A percentile compares a stretch with the other conserved stretches of the same genome.
Conservation (phyloP, 306 rosid species). For the Vigna unguiculata region DNA sequence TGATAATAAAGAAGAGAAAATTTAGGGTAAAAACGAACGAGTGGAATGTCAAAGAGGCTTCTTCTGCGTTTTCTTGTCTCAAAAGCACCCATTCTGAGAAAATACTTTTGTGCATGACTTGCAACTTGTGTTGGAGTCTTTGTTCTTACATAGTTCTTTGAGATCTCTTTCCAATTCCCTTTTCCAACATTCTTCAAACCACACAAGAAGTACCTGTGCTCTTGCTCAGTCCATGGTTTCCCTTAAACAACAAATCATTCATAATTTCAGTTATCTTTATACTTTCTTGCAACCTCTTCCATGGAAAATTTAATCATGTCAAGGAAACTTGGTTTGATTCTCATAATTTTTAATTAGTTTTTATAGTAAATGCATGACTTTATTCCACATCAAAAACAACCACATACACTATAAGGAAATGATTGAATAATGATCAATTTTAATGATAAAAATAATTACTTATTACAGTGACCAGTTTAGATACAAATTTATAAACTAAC, state of each 20-base stretch:
- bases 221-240: constrained; percentile 64
- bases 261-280: too few species aligned
- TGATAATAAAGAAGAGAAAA: not conserved
- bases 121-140: constrained; percentile 72
- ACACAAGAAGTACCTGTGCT: constrained; percentile 56
- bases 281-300: too few species aligned
- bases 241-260: constrained; percentile 35
- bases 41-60: constrained; percentile 66
- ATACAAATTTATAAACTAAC: too few species aligned
- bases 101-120: constrained; percentile 79
- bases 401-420: too few species aligned
- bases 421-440: too few species aligned
- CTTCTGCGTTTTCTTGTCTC: constrained; percentile 59
- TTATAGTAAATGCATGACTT: too few species aligned
- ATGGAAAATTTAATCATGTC: too few species aligned
- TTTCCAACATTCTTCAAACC: constrained; percentile 64
- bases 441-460: too few species aligned
- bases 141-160: constrained; percentile 57
- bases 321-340: too few species aligned
- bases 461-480: too few species aligned
- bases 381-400: too few species aligned
- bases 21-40: not conserved
- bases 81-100: constrained; percentile 49
- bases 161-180: constrained; percentile 73
- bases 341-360: too few species aligned